Evolutionary conservation across 352 stramenopile genomes (phyloP).

Genomic region (Pythium dissimile): DNA sequence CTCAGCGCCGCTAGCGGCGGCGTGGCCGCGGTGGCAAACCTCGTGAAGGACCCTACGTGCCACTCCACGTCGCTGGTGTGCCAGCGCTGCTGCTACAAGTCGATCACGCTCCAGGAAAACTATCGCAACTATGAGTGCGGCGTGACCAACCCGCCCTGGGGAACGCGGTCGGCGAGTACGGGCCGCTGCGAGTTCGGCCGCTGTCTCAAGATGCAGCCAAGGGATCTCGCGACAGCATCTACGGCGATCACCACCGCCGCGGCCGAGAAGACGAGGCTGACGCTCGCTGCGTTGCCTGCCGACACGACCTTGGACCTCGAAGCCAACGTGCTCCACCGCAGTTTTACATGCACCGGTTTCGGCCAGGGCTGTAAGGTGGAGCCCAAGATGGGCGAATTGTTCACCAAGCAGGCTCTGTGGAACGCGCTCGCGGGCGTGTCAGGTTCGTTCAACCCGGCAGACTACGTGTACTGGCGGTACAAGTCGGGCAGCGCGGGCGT

Average conservation of each 20-base stretch:
- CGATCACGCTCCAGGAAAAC: neutral
- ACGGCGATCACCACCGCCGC: neutral
- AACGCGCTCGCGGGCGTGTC: neutral
- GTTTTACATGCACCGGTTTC: neutral
- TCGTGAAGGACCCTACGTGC: too few species aligned
- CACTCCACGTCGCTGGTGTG: conserved; percentile 1
- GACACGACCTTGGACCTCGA: neutral
- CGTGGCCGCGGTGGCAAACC: neutral
- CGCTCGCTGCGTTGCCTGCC: neutral
- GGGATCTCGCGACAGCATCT: neutral
- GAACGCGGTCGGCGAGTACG: neutral
- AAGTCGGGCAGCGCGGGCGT: neutral
- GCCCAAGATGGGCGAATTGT: neutral
- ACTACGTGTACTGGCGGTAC: neutral
- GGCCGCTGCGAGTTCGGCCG: neutral
- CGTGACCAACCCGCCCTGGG: neutral
- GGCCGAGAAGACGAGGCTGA: neutral
- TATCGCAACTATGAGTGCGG: neutral
- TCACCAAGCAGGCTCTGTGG: neutral
- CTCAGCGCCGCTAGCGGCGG: neutral
- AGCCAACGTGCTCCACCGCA: neutral
- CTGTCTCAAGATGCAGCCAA: neutral
- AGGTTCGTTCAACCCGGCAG: neutral
- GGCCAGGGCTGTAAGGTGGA: neutral
- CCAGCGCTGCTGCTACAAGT: conserved; percentile 1